These are phyloP conservation scores for Pseudozyma hubeiensis DNA, from an alignment of 1,284 basidiomycete species.

Conservation along the genomic window DNA sequence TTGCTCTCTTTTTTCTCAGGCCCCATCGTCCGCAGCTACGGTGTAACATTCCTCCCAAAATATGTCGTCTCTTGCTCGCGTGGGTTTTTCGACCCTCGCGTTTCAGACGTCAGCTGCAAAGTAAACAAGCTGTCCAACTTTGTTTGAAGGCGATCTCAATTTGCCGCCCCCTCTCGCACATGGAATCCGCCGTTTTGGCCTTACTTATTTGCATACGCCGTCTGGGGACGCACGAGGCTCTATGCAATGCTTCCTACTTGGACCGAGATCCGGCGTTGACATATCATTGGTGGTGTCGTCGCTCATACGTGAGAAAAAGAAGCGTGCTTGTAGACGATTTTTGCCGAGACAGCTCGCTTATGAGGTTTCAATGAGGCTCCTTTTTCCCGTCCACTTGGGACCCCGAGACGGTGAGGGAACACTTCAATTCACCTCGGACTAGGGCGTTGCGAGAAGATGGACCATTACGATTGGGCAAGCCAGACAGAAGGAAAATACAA, in stretches of 20 bases:
- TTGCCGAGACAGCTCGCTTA: conserved; percentile 5
- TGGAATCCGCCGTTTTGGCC: no score
- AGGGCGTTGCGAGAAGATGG: neutral
- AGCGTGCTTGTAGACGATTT: neutral
- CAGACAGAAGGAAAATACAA: no score
- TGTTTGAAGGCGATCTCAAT: neutral
- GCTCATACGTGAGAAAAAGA: neutral
- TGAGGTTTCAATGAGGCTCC: neutral
- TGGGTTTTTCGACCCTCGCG: neutral
- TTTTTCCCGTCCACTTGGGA: no score
- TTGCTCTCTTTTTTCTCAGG: neutral
- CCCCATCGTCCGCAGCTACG: neutral
- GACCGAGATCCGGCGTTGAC: no score
- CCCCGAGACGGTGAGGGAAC: no score
- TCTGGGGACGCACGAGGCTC: no score
- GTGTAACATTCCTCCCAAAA: neutral
- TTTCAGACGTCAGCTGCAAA: neutral
- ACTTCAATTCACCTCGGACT: no score
- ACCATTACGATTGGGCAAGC: no score
- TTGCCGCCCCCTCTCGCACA: neutral
- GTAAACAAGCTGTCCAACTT: conserved; percentile 12
- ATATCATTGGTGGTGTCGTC: no score
- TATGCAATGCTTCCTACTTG: no score
- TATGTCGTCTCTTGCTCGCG: neutral
- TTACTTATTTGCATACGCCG: no score